Conservation (phyloP, 2,329 filamentous ascomycete genomes). For the Aspergillus calidoustus region DNA sequence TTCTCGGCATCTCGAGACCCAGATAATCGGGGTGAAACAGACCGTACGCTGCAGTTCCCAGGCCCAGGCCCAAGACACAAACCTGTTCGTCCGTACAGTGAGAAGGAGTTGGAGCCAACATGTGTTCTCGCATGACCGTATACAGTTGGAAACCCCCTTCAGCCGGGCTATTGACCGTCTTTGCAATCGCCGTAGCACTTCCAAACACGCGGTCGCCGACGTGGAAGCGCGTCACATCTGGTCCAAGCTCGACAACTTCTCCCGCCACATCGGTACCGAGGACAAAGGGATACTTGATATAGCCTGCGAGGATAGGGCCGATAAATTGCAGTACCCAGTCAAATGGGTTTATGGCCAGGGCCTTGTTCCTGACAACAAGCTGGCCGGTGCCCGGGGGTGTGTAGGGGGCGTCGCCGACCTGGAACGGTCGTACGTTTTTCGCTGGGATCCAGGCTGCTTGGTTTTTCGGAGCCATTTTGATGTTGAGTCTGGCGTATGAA, state of each 20-base stretch:
- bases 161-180: slow-evolving; percentile 15
- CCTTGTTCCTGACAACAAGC: slow-evolving; percentile 45
- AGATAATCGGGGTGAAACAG: slow-evolving; percentile 27
- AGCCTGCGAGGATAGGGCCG: slow-evolving; percentile 28
- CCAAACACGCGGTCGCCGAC: slow-evolving; percentile 52
- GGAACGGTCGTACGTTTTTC: slow-evolving; percentile 23
- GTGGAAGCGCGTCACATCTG: slow-evolving; percentile 49
- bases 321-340: slow-evolving; percentile 45
- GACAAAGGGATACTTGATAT: slow-evolving; percentile 40
- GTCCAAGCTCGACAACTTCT: slow-evolving; percentile 52
- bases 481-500: neutral
- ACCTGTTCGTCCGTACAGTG: slow-evolving; percentile 24
- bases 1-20: slow-evolving; percentile 12
- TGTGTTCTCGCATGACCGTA: slow-evolving; percentile 23
- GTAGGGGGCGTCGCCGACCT: slow-evolving; percentile 44
- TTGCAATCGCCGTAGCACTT: slow-evolving; percentile 19
- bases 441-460: slow-evolving; percentile 20
- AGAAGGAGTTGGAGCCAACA: slow-evolving; percentile 23
- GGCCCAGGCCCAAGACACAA: slow-evolving; percentile 25
- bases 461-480: neutral
- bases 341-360: slow-evolving; percentile 49
- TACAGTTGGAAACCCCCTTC: slow-evolving; percentile 31
- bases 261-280: slow-evolving; percentile 52
- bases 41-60: slow-evolving; percentile 27
- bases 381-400: slow-evolving; percentile 40